phyloP scores from a whole-genome alignment of 2,329 filamentous ascomycete genomes.

The Cladophialophora bantiana region DNA sequence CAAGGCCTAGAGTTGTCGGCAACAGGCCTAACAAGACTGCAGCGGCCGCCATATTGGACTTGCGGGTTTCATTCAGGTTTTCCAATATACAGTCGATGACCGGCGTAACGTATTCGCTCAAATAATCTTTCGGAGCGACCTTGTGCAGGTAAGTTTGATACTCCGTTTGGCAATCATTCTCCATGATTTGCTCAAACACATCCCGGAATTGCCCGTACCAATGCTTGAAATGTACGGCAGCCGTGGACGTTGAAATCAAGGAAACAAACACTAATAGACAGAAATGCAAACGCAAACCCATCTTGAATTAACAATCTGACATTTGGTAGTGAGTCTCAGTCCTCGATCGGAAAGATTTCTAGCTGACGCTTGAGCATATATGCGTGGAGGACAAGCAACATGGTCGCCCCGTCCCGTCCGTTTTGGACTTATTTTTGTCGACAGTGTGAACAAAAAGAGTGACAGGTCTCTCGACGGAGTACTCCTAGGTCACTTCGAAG shows the following conservation, averaged over 20 bases:
- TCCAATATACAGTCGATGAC: neutral
- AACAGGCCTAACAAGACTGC: neutral
- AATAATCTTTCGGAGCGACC: neutral
- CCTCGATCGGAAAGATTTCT: neutral
- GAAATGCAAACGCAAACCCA: neutral
- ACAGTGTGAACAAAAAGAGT: neutral
- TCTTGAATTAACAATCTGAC: neutral
- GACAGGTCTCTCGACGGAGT: neutral
- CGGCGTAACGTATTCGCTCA: constrained; percentile 1
- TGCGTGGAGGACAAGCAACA: neutral
- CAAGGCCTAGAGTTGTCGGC: neutral
- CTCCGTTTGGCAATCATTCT: neutral
- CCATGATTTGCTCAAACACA: neutral
- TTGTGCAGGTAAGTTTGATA: neutral
- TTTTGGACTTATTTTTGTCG: neutral
- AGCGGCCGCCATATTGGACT: neutral
- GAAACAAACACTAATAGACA: neutral
- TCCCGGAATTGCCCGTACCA: neutral
- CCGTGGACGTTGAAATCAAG: neutral
- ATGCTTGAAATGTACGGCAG: neutral
- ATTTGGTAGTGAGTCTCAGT: neutral
- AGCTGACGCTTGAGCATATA: neutral
- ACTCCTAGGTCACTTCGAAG: neutral
- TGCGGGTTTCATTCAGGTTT: neutral
- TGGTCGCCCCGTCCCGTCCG: neutral